Base-by-base conservation (phyloP, 257 asterid genomes). In the Fraxinus cuspidata region DNA sequence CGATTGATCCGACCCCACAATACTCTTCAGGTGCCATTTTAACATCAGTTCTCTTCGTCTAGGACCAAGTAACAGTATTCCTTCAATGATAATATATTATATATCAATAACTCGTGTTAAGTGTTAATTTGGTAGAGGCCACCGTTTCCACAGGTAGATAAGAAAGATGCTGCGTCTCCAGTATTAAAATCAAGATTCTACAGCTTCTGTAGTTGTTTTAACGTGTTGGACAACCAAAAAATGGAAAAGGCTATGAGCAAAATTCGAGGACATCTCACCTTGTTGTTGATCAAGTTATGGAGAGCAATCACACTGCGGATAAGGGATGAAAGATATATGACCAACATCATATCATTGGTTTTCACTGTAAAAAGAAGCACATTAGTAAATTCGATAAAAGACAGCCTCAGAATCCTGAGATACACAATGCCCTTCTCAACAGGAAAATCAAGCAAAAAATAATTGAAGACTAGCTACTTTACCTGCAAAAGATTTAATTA, bases 271-370 rank as follows among this genome's bases (percentile, higher is more conserved):
- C 37, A 79, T 70, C 86, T 78, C 68, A 94, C 98, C 97, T 94
- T 94, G 89, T 94, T 94, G 86, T 88, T 94, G 86, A 94, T 94
- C 88, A 94, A 86, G 88, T 94, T 92, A 77, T 94, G 98, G 81
- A 94, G 96, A 71, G 98, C 98, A 81, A 92, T 93, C 71, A 93
- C 92, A 77, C 98, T 93, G 83, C 98, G 86, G 90, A 91, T 93
- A 40, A 93, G 92, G 51, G 97, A 90, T 74, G 98, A 93, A 47
- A 93, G 94, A 82, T 93, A 93, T 79, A 93, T 93, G 81, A 93
- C 98, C 92, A 93, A 76, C 98, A 93, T 93, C 97, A 91, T 91
- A 87, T 93, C 97, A 85, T 93, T 93, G 25, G 98, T 93, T 88
- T 93, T 93, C 87, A 93, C 98, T 93, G 89, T 81, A 82, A 44